Evolutionary conservation across 768 basidiomycete genomes (phyloP), one percentile per base, ranked within the genome.

Genomic region (Serpula lacrymans): DNA sequence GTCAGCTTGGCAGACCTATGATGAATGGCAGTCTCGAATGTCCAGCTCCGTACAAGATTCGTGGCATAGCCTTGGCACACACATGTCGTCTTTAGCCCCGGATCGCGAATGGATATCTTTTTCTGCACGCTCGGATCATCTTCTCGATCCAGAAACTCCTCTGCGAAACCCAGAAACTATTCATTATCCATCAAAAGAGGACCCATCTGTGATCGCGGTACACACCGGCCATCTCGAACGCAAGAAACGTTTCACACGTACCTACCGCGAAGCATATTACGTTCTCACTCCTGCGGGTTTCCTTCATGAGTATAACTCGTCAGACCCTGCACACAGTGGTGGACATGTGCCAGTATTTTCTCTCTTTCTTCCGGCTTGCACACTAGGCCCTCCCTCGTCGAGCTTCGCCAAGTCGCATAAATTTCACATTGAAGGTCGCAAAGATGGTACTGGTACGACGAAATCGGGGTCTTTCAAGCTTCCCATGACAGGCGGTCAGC

Each of bases 51-150:
- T 88, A 6, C 84, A 88, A 57, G 82, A 88, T 39, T 82, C 83
- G 0, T 91, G 86, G 74, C 72, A 74, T 37, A 58, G 60, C 2
- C 77, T 98, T 42, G 80, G 86, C 18, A 66, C 72, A 24, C 72
- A 82, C 50, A 88, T 98, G 78, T 76, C 80, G 21, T 71, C 82
- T 6, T 75, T 97, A 25, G 78, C 84, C 16, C 84, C 93, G 0
- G 91, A 94, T 51, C 69, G 82, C 39, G 96, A 99, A 61, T 99
- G 95, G 95, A 88, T 98, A 48, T 77, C 88, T 5, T 98, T 99
- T 63, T 84, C 89, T 1, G 92, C 92, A 0, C 77, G 95, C 18
- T 83, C 83, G 13, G 95, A 98, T 58, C 95, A 98, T 62, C 78
- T 99, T 12, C 75, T 99, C 36, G 92, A 99, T 62, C 95, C 95